phyloP scores from a whole-genome alignment of 495 filamentous ascomycete genomes.

The Lentithecium fluviatile region DNA sequence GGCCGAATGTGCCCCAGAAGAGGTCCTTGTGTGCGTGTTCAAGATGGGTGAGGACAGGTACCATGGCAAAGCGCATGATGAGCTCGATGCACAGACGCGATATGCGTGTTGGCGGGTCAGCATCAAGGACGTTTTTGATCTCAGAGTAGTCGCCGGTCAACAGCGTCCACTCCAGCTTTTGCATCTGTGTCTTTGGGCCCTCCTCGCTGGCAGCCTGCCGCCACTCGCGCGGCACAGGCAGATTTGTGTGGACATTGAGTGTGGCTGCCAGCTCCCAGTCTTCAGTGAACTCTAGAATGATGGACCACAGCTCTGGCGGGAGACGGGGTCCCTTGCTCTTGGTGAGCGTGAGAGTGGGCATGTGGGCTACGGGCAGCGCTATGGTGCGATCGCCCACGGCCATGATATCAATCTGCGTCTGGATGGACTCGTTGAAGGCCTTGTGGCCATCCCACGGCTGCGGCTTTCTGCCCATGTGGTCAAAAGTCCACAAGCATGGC shows the following conservation, averaged over 20 bases:
- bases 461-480: slow-evolving; percentile 41
- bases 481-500: slow-evolving; percentile 73
- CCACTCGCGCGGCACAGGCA: slow-evolving; percentile 76
- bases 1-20: slow-evolving; percentile 77
- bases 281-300: slow-evolving; percentile 75
- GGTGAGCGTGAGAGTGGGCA: slow-evolving; percentile 29
- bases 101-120: slow-evolving; percentile 68
- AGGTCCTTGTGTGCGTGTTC: slow-evolving; percentile 73
- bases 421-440: slow-evolving; percentile 62
- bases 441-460: slow-evolving; percentile 63
- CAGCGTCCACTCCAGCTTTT: slow-evolving; percentile 75
- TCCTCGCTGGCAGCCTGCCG: slow-evolving; percentile 45
- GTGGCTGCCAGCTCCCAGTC: slow-evolving; percentile 89
- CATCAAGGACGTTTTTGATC: slow-evolving; percentile 63
- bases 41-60: slow-evolving; percentile 75
- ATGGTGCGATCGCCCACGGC: slow-evolving; percentile 58
- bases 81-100: slow-evolving; percentile 80
- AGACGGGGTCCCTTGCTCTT: slow-evolving; percentile 43
- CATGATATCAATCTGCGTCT: slow-evolving; percentile 64
- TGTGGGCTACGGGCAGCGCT: slow-evolving; percentile 31
- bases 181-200: slow-evolving; percentile 49
- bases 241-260: slow-evolving; percentile 72
- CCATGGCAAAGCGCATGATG: slow-evolving; percentile 85
- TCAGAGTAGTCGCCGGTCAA: slow-evolving; percentile 66
- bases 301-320: slow-evolving; percentile 84